Conservation (phyloP, 1,284 basidiomycete species). For the Rhizoctonia solani region DNA sequence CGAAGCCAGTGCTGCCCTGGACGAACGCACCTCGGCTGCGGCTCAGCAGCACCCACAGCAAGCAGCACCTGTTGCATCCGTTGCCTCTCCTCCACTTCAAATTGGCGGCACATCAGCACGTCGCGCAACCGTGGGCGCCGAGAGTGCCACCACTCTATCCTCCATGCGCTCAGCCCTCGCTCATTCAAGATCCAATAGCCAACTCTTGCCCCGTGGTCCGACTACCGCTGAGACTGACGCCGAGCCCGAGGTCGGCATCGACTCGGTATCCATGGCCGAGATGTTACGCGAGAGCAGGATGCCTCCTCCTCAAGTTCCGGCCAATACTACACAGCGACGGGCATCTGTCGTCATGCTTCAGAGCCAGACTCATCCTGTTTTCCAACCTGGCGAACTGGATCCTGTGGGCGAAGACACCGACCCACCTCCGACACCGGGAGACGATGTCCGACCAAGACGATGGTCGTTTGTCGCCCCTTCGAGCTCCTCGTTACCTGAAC, state of each 20-base stretch:
- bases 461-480: slow-evolving; percentile 30
- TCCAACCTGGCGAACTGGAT: background rate
- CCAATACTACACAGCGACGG: slow-evolving; percentile 1
- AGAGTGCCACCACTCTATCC: slow-evolving; percentile 37
- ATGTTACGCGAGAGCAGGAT: slow-evolving; percentile 75
- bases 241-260: slow-evolving; percentile 47
- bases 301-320: slow-evolving; percentile 66
- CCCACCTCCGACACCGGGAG: background rate
- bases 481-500: slow-evolving; percentile 34
- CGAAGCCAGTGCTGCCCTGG: slow-evolving; percentile 74
- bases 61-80: slow-evolving; percentile 45
- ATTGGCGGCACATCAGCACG: slow-evolving; percentile 28
- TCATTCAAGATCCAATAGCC: slow-evolving; percentile 11
- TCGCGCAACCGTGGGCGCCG: slow-evolving; percentile 22
- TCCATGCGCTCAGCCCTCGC: slow-evolving; percentile 34
- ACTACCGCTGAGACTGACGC: slow-evolving; percentile 45
- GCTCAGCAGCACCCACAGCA: background rate
- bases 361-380: slow-evolving; percentile 8
- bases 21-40: slow-evolving; percentile 74
- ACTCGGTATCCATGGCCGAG: slow-evolving; percentile 70
- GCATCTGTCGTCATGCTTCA: slow-evolving; percentile 23
- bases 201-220: slow-evolving; percentile 41
- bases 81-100: slow-evolving; percentile 33
- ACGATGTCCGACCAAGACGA: slow-evolving; percentile 1
- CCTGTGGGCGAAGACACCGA: slow-evolving; percentile 15